These are phyloP conservation scores for Phytopythium chamaehyphon DNA, from an alignment of 352 stramenopile species.

Conservation along the genomic window DNA sequence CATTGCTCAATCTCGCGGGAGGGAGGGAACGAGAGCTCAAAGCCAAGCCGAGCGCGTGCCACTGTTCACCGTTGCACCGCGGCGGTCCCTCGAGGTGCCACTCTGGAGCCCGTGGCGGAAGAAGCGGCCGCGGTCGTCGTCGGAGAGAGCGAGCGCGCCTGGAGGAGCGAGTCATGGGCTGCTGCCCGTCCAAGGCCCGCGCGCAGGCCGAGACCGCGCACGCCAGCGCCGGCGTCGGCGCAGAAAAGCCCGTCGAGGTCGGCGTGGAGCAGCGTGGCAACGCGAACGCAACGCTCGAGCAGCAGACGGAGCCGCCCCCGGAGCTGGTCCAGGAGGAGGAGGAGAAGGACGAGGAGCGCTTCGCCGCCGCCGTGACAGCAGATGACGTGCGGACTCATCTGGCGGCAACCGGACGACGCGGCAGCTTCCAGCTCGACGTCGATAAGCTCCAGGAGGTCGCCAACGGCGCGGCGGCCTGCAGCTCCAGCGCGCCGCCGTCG, in stretches of 20 bases:
- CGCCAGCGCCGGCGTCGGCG: neutral
- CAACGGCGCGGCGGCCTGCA: neutral
- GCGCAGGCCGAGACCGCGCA: neutral
- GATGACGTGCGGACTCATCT: conserved; percentile 6
- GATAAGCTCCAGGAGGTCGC: conserved; percentile 13
- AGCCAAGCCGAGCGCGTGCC: too few relatives aligned
- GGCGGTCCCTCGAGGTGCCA: too few relatives aligned
- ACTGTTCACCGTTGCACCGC: too few relatives aligned
- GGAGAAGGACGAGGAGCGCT: conserved; percentile 29
- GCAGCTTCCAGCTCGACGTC: conserved; percentile 17
- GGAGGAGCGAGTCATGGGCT: conserved; percentile 39
- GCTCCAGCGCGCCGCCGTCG: conserved; percentile 5
- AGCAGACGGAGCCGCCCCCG: conserved; percentile 6
- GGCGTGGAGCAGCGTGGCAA: neutral
- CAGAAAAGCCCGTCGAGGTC: conserved; percentile 1
- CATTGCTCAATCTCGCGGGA: too few relatives aligned
- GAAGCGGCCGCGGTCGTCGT: too few relatives aligned
- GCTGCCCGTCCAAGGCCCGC: conserved; percentile 51
- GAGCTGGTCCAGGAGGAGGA: conserved; percentile 36
- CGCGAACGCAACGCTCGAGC: neutral
- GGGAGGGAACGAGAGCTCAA: too few relatives aligned
- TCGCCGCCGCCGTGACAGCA: conserved; percentile 7
- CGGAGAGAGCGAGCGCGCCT: conserved; percentile 5
- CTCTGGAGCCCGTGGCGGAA: too few relatives aligned
- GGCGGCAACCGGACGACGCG: neutral